Percentiles rank a stretch among this genome's conserved stretches.
phyloP scores from a whole-genome alignment of 2,329 filamentous ascomycete genomes.

The Fonsecaea multimorphosa region DNA sequence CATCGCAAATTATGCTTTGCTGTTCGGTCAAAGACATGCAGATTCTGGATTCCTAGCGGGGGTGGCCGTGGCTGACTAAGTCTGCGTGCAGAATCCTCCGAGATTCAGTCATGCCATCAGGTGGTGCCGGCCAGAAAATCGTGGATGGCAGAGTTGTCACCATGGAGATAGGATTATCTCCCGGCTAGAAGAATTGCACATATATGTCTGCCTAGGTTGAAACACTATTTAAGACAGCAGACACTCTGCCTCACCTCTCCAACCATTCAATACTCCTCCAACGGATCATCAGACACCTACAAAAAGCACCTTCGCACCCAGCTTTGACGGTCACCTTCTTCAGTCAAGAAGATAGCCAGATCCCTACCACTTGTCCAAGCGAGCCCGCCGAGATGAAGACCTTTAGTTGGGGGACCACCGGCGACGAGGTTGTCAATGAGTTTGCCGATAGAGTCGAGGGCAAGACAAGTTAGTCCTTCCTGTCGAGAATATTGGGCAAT shows the following conservation, averaged over 20 bases:
- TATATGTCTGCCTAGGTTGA: not conserved
- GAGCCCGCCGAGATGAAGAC: constrained; percentile 35
- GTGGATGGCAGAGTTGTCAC: too few relatives aligned
- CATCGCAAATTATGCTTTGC: not conserved
- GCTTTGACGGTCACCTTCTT: not conserved
- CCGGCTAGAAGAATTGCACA: not conserved
- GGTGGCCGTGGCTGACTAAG: not conserved
- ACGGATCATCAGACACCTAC: not conserved
- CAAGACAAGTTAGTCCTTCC: constrained; percentile 41
- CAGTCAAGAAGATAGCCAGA: not conserved
- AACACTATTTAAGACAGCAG: not conserved
- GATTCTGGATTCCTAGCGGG: not conserved
- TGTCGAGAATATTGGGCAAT: constrained; percentile 2
- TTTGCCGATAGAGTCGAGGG: constrained; percentile 43
- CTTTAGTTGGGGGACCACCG: constrained; percentile 42
- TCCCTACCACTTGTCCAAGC: not conserved
- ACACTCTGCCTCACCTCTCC: not conserved
- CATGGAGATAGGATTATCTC: constrained; percentile 9
- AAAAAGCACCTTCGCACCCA: not conserved
- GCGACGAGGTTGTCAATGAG: constrained; percentile 42
- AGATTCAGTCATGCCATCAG: too few relatives aligned
- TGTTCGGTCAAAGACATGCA: not conserved
- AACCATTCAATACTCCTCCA: not conserved
- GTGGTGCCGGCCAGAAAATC: not conserved
- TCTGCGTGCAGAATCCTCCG: not conserved